These are phyloP conservation scores for Neltuma alba DNA, from an alignment of 306 rosid genomes.

Conservation along the genomic window DNA sequence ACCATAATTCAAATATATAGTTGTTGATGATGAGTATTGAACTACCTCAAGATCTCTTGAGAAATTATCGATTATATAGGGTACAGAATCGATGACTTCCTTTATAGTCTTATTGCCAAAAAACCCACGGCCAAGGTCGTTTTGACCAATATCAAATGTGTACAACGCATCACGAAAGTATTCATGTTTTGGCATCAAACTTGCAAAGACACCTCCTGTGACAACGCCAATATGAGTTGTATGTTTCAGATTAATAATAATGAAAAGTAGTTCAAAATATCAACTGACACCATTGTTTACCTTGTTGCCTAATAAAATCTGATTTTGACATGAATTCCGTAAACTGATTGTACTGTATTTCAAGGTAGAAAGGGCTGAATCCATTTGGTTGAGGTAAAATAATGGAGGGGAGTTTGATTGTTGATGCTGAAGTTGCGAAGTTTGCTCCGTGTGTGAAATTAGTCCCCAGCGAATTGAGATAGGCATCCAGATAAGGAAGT, in stretches of 20 bases:
- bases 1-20: not conserved
- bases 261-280: not conserved
- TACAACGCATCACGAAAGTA: not conserved
- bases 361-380: slow-evolving; percentile 52
- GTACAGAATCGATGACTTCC: slow-evolving; percentile 43
- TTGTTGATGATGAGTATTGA: not conserved
- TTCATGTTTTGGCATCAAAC: not conserved
- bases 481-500: not conserved
- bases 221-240: not conserved
- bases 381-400: slow-evolving; percentile 3
- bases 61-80: slow-evolving; percentile 37
- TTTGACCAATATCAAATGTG: slow-evolving; percentile 17
- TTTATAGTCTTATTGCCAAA: slow-evolving; percentile 18
- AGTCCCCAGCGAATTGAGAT: not conserved
- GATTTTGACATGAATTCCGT: slow-evolving; percentile 27
- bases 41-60: slow-evolving; percentile 43
- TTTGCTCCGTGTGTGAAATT: slow-evolving; percentile 23
- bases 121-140: slow-evolving; percentile 15
- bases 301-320: slow-evolving; percentile 28
- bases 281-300: slow-evolving; percentile 2
- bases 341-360: slow-evolving; percentile 44
- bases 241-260: not conserved
- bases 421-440: slow-evolving; percentile 48
- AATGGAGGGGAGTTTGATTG: slow-evolving; percentile 29
- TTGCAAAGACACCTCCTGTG: slow-evolving; percentile 18